A percentile compares a stretch with the other conserved stretches of the same genome.
Evolutionary conservation across 441 rosid genomes (phyloP).

Genomic region (Erodium texanum): DNA sequence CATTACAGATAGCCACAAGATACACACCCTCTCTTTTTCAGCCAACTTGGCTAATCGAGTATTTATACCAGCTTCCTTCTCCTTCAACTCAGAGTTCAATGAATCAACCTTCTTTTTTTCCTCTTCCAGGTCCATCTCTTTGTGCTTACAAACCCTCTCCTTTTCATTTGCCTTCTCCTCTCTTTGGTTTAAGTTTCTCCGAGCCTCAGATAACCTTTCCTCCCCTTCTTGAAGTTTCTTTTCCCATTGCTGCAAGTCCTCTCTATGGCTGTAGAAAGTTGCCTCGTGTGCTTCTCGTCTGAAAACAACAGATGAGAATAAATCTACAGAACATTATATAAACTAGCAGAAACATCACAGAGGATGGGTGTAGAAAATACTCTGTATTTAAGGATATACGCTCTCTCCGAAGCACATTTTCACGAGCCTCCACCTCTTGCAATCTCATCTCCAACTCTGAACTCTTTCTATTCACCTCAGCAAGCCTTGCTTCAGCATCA

Average conservation of each 20-base stretch:
- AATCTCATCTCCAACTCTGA: slow-evolving; percentile 59
- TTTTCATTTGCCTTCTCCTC: slow-evolving; percentile 47
- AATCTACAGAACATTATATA: slow-evolving; percentile 11
- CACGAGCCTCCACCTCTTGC: slow-evolving; percentile 60
- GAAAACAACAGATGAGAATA: slow-evolving; percentile 19
- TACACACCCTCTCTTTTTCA: slow-evolving; percentile 54
- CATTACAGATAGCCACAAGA: slow-evolving; percentile 11
- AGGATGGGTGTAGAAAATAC: slow-evolving; percentile 30
- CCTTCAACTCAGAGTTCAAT: slow-evolving; percentile 40
- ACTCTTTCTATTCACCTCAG: slow-evolving; percentile 47
- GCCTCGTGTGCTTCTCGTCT: slow-evolving; percentile 77
- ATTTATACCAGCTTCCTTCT: slow-evolving; percentile 43
- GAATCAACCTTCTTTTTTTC: slow-evolving; percentile 39
- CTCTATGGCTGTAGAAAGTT: slow-evolving; percentile 56
- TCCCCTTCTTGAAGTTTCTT: slow-evolving; percentile 42
- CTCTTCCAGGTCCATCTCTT: slow-evolving; percentile 48
- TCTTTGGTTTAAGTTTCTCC: slow-evolving; percentile 38
- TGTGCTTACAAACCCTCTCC: slow-evolving; percentile 39
- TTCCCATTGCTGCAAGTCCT: slow-evolving; percentile 74
- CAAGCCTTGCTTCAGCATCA: slow-evolving; percentile 54
- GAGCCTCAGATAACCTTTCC: slow-evolving; percentile 42
- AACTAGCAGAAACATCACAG: slow-evolving; percentile 12
- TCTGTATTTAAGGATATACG: slow-evolving; percentile 58
- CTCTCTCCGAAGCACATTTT: slow-evolving; percentile 51
- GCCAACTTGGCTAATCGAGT: slow-evolving; percentile 41